Evolutionary conservation across 352 stramenopile genomes (phyloP), one percentile per base, ranked within the genome.

Genomic region (Globisporangium echinulatum): DNA sequence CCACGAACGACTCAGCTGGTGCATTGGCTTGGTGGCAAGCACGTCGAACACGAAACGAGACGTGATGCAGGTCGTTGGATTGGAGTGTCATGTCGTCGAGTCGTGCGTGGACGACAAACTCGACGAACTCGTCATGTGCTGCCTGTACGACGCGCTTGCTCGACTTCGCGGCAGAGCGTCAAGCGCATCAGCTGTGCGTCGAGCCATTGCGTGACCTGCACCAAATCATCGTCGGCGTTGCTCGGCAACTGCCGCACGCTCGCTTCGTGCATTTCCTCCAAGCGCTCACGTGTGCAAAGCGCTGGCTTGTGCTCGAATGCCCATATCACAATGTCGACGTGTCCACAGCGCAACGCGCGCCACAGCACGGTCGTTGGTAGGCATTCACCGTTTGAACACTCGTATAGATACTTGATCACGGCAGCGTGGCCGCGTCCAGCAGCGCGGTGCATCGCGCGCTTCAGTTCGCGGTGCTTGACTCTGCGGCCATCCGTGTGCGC

Each of bases 31-130:
- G 17, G 17, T 19, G 17, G 17, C 17, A 19, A 19, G 17, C 17
- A 4, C 49, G 60, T 9, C 8, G 19, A 11, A 91, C 62, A 0
- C 69, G 74, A 59, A 81, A 93, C 6, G 81, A 88, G 33, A 90
- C 77, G 59, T 93, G 71, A 52, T 93, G 81, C 77, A 89, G 83
- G 46, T 77, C 72, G 37, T 91, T 79, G 1, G 74, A 61, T 7
- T 71, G 63, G 4, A 82, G 55, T 7, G 64, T 53, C 37, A 71
- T 61, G 9, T 86, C 66, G 0, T 48, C 58, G 6, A 75, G 11
- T 11, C 70, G 74, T 2, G 65, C 51, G 42, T 73, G 63, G 13
- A 79, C 48, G 4, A 93, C 73, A 61, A 81, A 82, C 9, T 79
- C 62, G 8, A 85, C 69, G 1, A 93, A 69, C 14, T 63, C 69